Percentiles rank a stretch among this genome's conserved stretches.
Evolutionary conservation across 495 filamentous ascomycete genomes (phyloP).

Genomic region (Cenococcum geophilum): DNA sequence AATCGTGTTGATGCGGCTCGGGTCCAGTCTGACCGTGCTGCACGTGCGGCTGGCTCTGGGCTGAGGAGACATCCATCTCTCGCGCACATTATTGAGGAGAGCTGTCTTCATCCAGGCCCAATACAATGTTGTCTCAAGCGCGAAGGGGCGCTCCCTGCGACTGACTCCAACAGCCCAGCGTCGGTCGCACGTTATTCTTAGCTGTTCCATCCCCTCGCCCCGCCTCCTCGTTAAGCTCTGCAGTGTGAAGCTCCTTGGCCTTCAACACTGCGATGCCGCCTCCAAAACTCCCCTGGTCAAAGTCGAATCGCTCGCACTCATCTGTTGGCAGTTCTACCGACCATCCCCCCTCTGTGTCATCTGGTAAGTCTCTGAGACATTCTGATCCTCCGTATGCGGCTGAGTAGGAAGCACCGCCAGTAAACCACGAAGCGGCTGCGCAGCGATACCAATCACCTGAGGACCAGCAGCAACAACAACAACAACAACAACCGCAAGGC

Average conservation of each 20-base stretch:
- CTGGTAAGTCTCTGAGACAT: constrained; percentile 23
- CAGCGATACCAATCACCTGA: constrained; percentile 22
- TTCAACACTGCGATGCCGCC: constrained; percentile 27
- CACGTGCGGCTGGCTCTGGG: constrained; percentile 27
- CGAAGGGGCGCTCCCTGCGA: constrained; percentile 13
- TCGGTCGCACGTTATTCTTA: constrained; percentile 31
- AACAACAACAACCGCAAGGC: constrained; percentile 9
- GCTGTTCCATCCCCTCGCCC: constrained; percentile 16
- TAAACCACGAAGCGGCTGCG: constrained; percentile 29
- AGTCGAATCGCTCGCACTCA: constrained; percentile 29
- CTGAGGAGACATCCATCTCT: constrained; percentile 11
- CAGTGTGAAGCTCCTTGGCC: constrained; percentile 24
- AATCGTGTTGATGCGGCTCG: constrained; percentile 3
- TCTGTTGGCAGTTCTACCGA: constrained; percentile 28
- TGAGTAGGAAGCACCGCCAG: constrained; percentile 27
- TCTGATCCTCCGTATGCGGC: constrained; percentile 22
- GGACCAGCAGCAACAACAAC: constrained; percentile 19
- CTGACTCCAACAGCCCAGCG: constrained; percentile 8
- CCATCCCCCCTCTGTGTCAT: constrained; percentile 23
- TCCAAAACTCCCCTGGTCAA: constrained; percentile 28
- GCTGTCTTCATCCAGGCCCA: constrained; percentile 9
- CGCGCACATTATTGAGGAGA: constrained; percentile 1
- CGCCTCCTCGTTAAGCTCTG: constrained; percentile 15
- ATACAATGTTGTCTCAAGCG: constrained; percentile 17
- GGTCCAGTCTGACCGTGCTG: constrained; percentile 5